Percentiles rank a stretch among this genome's conserved stretches.
phyloP scores from a whole-genome alignment of 176 grass and related monocot genomes.

The Canna indica region DNA sequence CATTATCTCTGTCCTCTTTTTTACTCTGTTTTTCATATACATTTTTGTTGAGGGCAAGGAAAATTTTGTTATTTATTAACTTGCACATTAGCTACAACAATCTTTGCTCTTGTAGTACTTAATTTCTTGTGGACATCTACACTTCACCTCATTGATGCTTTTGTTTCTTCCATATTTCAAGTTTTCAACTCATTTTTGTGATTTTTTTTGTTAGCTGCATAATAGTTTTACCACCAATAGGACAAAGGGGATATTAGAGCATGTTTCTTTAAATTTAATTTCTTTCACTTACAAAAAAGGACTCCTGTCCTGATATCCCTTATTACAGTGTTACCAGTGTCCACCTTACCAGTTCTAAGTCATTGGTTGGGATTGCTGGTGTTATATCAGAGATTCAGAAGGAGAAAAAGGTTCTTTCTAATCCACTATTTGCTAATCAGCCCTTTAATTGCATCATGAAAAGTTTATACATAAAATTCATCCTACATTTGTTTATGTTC shows the following conservation, averaged over 20 bases:
- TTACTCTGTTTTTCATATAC: not conserved
- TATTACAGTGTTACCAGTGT: conserved; percentile 57
- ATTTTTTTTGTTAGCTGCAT: not conserved
- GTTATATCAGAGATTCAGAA: conserved; percentile 91
- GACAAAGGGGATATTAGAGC: not conserved
- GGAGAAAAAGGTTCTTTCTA: conserved; percentile 65
- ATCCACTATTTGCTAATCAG: not conserved
- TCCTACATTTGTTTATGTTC: not conserved
- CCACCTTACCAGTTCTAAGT: conserved; percentile 94
- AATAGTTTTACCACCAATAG: not conserved
- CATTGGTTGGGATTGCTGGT: conserved; percentile 81
- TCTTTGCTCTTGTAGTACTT: not conserved
- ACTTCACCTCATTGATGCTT: not conserved
- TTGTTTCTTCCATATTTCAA: not conserved
- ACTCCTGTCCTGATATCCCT: not conserved
- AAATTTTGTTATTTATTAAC: too few species aligned
- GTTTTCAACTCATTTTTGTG: not conserved
- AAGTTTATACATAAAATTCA: too few species aligned
- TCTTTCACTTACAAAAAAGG: not conserved
- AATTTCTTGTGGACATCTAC: too few species aligned
- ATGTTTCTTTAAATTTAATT: not conserved
- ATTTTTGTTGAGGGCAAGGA: not conserved
- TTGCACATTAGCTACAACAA: not conserved
- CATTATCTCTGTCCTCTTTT: not conserved
- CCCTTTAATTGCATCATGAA: not conserved